Evolutionary conservation across 2,329 filamentous ascomycete genomes (phyloP), one percentile per base, ranked within the genome.

Genomic region (Elsinoe fawcettii): DNA sequence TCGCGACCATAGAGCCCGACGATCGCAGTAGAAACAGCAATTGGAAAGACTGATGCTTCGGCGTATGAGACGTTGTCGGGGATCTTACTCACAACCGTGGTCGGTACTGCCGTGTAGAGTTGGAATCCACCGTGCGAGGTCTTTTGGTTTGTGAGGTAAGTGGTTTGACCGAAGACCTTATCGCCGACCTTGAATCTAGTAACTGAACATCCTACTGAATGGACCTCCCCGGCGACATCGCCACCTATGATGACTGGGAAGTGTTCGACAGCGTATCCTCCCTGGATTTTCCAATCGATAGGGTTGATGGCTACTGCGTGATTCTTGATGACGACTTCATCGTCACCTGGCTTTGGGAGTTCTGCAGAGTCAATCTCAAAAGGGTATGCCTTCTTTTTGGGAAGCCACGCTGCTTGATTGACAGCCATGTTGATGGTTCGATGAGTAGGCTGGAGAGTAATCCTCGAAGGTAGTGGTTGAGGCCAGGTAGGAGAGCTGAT

Each of bases 101-200:
- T 64, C 32, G 62, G 62, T 34, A 64, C 61, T 6, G 61, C 46
- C 9, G 70, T 67, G 65, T 75, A 71, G 22, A 66, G 60, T 56
- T 71, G 69, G 63, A 70, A 72, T 16, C 55, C 57, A 23, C 22
- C 56, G 20, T 57, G 49, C 6, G 54, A 27, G 5, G 55, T 11
- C 25, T 60, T 58, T 25, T 57, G 54, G 5, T 55, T 61, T 2
- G 39, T 47, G 12, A 58, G 51, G 34, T 49, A 58, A 49, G 55
- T 41, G 27, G 49, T 55, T 49, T 57, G 56, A 59, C 59, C 46
- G 5, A 83, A 66, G 0, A 82, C 80, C 11, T 66, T 68, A 60
- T 82, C 77, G 18, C 79, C 79, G 51, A 73, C 69, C 36, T 72
- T 73, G 65, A 80, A 74, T 22, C 69, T 68, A n/a, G 67, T 68